These are phyloP conservation scores for Trichophyton simii DNA, from an alignment of 2,329 filamentous ascomycete species.

Conservation along the genomic window DNA sequence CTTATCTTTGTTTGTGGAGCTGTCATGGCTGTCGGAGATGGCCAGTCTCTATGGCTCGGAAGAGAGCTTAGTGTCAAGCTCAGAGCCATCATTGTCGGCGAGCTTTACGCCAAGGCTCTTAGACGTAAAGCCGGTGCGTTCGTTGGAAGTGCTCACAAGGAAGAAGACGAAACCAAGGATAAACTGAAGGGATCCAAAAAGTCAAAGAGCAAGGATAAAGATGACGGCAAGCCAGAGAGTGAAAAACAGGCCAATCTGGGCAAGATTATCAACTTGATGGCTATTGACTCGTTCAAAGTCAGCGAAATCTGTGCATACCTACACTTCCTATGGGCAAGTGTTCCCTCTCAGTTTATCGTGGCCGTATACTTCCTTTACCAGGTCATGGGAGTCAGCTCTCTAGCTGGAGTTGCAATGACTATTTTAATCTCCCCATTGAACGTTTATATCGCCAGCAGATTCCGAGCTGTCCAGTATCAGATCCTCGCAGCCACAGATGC, in stretches of 20 bases:
- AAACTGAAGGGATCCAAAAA: conserved; percentile 25
- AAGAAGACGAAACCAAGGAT: conserved; percentile 10
- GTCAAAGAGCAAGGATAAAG: conserved; percentile 16
- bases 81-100: conserved; percentile 87
- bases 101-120: conserved; percentile 92
- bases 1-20: conserved; percentile 73
- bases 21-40: conserved; percentile 68
- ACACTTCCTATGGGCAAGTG: conserved; percentile 87
- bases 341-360: conserved; percentile 75
- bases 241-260: conserved; percentile 80
- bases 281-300: conserved; percentile 97
- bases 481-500: conserved; percentile 92
- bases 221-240: conserved; percentile 17
- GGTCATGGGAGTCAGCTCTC: conserved; percentile 83
- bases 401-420: conserved; percentile 89
- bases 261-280: conserved; percentile 99
- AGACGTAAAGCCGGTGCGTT: conserved; percentile 76
- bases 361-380: conserved; percentile 72
- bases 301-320: conserved; percentile 88
- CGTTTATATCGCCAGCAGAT: conserved; percentile 73
- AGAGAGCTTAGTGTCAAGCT: conserved; percentile 88
- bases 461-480: conserved; percentile 73
- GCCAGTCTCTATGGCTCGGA: conserved; percentile 82
- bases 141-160: conserved; percentile 48
- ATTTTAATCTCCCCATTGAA: conserved; percentile 78